Conservation (phyloP, 2,329 filamentous ascomycete genomes). For the Ophiostoma tasmaniense region DNA sequence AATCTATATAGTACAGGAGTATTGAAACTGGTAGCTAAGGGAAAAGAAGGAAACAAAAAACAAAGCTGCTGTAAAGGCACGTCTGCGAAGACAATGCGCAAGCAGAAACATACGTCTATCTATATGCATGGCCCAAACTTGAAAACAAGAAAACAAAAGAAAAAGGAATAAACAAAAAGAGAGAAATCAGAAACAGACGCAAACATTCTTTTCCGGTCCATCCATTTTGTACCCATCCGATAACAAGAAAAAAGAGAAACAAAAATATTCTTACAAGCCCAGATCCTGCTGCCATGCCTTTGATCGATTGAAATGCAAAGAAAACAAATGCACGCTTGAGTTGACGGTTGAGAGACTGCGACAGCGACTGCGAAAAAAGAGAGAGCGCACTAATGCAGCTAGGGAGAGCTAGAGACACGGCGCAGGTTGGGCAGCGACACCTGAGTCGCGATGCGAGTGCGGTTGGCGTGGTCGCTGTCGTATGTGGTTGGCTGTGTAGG, state of each 20-base stretch:
- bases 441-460: too few relatives aligned
- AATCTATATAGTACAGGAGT: slow-evolving; percentile 11
- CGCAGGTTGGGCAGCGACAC: slow-evolving; percentile 18
- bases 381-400: slow-evolving; percentile 9
- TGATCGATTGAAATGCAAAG: slow-evolving; percentile 1
- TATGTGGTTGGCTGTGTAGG: slow-evolving; percentile 7
- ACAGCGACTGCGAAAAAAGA: too few relatives aligned
- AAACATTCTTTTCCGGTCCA: slow-evolving; percentile 6
- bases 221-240: slow-evolving; percentile 3
- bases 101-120: slow-evolving; percentile 13
- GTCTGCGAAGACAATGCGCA: background rate
- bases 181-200: background rate
- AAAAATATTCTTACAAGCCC: background rate
- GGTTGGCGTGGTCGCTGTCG: too few relatives aligned
- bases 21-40: background rate
- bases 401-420: slow-evolving; percentile 4
- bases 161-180: background rate
- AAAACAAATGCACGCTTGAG: background rate
- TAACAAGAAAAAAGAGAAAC: slow-evolving; percentile 5
- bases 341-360: too few relatives aligned
- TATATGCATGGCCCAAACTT: slow-evolving; percentile 17
- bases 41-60: background rate
- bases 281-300: slow-evolving; percentile 10
- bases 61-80: background rate
- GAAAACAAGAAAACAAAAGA: background rate